Evolutionary conservation across 352 stramenopile species (phyloP), one percentile per base, ranked within the genome.

Genomic region (Phytophthora macrochlamydospora): DNA sequence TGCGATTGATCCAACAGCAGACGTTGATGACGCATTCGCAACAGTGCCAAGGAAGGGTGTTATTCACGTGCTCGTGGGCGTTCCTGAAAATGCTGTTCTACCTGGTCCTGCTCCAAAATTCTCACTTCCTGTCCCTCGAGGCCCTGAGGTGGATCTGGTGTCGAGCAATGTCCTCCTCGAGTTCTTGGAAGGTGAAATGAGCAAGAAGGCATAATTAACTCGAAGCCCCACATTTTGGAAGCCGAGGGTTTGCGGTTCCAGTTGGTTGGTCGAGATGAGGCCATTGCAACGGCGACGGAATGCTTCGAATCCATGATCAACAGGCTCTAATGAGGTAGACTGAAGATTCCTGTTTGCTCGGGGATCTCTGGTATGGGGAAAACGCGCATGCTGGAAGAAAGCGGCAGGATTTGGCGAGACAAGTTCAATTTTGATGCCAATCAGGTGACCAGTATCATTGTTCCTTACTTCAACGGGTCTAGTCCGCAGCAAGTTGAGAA

Each of bases 321-420:
- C 9, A 24, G 29, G 1, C 12, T 46, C 7, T 32, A 31, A 29
- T 35, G 62, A 12, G 54, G 33, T 37, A 14, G 48, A 3, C 18
- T 49, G 42, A 37, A 40, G 31, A 68, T 72, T 18, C 57, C 65
- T 57, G 58, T 67, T 59, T 67, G 65, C 42, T 67, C 51, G 56
- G 63, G 44, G 62, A 62, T 24, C 18, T 24, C 18, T 24, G 18
- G 18, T 24, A 0, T 24, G 18, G 18, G 18, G 18, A 24, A 24
- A 55, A 62, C 49, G 58, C 63, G 63, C 0, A 71, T 71, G 50
- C 24, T 66, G 28, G 63, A 71, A 61, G 63, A 71, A 67, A 35
- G 63, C 51, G 46, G 52, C 51, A 72, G 31, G 46, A 67, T 72
- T 55, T 53, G 67, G 43, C 35, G 59, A 50, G 5, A 43, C 51